These are phyloP conservation scores for Neophaeococcomyces aloes DNA, from an alignment of 2,329 filamentous ascomycete genomes.

Conservation along the genomic window DNA sequence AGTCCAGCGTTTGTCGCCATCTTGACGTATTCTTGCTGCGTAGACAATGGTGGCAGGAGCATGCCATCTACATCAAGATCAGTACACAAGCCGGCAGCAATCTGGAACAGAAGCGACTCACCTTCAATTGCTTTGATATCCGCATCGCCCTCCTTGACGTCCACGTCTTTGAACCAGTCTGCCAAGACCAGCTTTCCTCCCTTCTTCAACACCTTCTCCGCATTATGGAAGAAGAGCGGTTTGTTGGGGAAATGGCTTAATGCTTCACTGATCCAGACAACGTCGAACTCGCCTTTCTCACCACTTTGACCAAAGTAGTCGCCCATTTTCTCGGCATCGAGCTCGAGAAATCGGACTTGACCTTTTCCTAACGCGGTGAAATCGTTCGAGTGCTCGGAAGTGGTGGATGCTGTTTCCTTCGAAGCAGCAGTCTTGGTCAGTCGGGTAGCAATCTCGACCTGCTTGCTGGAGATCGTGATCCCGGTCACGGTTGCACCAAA, in stretches of 20 bases:
- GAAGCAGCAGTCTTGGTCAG: constrained; percentile 28
- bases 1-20: constrained; percentile 42
- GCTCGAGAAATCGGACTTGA: constrained; percentile 45
- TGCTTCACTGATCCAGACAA: constrained; percentile 53
- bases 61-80: constrained; percentile 41
- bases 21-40: constrained; percentile 43
- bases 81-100: not conserved
- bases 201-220: constrained; percentile 37
- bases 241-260: constrained; percentile 52
- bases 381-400: constrained; percentile 23
- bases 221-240: constrained; percentile 47
- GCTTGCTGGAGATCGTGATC: constrained; percentile 49
- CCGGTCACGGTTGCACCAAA: constrained; percentile 47
- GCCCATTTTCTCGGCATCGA: constrained; percentile 53
- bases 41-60: constrained; percentile 48
- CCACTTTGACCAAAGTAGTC: constrained; percentile 35
- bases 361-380: constrained; percentile 35
- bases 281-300: constrained; percentile 37
- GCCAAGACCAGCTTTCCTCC: constrained; percentile 47
- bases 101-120: constrained; percentile 27
- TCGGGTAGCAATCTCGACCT: constrained; percentile 49
- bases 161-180: constrained; percentile 51
- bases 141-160: constrained; percentile 35
- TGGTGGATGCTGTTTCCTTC: constrained; percentile 16
- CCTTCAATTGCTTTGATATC: constrained; percentile 50